Percentiles rank a stretch among this genome's conserved stretches.
Evolutionary conservation across 2,329 filamentous ascomycete genomes (phyloP).

Genomic region (Fusarium staphyleae): DNA sequence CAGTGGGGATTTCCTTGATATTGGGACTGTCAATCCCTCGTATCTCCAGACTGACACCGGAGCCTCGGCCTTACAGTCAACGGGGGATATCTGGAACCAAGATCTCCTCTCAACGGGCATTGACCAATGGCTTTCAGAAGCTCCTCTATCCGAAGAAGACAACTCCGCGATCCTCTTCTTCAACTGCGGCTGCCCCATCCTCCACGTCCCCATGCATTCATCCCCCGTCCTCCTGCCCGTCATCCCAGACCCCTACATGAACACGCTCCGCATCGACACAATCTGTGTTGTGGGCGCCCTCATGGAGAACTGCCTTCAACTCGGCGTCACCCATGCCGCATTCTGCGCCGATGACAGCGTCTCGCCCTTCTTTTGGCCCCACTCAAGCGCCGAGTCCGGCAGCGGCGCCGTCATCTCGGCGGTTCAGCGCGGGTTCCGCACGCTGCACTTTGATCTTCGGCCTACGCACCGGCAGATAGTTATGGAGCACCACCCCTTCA

Average conservation of each 20-base stretch:
- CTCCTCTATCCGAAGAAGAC: slow-evolving; percentile 4
- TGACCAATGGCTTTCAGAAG: slow-evolving; percentile 28
- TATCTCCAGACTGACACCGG: slow-evolving; percentile 16
- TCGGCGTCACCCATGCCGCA: slow-evolving; percentile 37
- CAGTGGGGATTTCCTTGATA: not conserved
- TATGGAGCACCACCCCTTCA: slow-evolving; percentile 39
- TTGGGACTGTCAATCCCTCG: slow-evolving; percentile 29
- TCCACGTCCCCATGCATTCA: slow-evolving; percentile 34
- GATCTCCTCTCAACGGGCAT: slow-evolving; percentile 14
- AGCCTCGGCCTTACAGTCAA: slow-evolving; percentile 6
- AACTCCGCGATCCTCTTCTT: slow-evolving; percentile 26
- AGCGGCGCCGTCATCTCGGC: slow-evolving; percentile 24
- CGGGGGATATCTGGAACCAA: slow-evolving; percentile 8
- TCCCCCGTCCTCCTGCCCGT: slow-evolving; percentile 34
- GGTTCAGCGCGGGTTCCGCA: slow-evolving; percentile 31
- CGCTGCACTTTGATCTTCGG: slow-evolving; percentile 39
- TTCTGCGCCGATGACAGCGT: slow-evolving; percentile 38
- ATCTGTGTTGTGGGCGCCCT: slow-evolving; percentile 37
- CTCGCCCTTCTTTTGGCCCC: slow-evolving; percentile 37
- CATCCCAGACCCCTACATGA: slow-evolving; percentile 37
- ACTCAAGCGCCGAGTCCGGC: slow-evolving; percentile 19
- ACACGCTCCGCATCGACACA: slow-evolving; percentile 39
- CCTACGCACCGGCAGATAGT: slow-evolving; percentile 39
- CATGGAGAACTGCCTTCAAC: slow-evolving; percentile 38
- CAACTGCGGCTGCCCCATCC: slow-evolving; percentile 37